phyloP scores from a whole-genome alignment of 345 rosid genomes.

The Salix suchowensis region DNA sequence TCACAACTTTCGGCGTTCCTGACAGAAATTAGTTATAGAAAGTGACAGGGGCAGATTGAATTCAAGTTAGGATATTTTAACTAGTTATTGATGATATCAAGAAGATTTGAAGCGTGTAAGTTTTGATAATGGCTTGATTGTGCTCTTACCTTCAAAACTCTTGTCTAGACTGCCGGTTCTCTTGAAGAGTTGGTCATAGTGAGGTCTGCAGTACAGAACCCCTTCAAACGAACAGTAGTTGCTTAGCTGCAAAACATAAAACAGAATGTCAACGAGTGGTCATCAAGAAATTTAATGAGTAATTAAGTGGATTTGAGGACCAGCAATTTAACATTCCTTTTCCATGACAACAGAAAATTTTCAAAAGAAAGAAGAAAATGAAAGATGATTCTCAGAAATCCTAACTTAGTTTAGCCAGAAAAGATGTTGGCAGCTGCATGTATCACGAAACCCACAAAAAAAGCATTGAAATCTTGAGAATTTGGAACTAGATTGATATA shows the following conservation, averaged over 20 bases:
- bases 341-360: neutral
- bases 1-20: conserved; percentile 58
- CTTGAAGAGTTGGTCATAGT: conserved; percentile 64
- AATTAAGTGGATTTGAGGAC: neutral
- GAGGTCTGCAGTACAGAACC: conserved; percentile 65
- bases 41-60: neutral
- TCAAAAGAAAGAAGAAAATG: neutral
- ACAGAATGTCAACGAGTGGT: neutral
- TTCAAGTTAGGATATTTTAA: neutral
- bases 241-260: conserved; percentile 39
- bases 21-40: conserved; percentile 1
- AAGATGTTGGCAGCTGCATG: neutral
- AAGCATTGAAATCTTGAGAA: neutral
- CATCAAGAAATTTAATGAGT: neutral
- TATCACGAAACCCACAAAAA: neutral
- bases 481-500: neutral
- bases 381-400: neutral
- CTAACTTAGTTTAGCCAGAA: neutral
- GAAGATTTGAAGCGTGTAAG: neutral
- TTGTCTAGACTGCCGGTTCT: conserved; percentile 59
- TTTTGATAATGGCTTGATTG: neutral
- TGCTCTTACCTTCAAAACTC: conserved; percentile 52
- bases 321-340: neutral
- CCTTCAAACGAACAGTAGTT: conserved; percentile 62
- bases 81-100: neutral